Evolutionary conservation across 2,329 filamentous ascomycete species (phyloP).

Genomic region (Verticillium klebahnii): DNA sequence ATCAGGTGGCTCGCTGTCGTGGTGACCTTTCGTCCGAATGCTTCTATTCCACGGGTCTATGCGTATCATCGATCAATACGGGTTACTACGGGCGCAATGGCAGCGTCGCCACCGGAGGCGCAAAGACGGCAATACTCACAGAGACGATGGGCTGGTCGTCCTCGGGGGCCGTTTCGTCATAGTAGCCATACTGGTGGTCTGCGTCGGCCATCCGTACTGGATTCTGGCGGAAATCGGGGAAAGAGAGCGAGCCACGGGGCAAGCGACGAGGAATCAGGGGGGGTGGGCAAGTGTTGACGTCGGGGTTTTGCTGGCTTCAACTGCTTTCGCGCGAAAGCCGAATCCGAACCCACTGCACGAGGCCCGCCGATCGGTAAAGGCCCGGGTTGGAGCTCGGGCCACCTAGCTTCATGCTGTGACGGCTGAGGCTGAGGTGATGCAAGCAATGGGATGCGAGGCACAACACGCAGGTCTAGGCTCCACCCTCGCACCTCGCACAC

Average conservation of each 20-base stretch:
- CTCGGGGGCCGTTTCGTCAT: slow-evolving; percentile 38
- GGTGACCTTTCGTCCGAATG: slow-evolving; percentile 91
- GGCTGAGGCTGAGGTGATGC: background rate
- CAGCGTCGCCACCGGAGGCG: background rate
- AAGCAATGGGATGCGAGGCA: background rate
- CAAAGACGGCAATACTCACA: slow-evolving; percentile 20
- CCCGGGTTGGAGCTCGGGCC: slow-evolving; percentile 1
- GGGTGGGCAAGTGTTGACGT: background rate
- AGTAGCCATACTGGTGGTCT: slow-evolving; percentile 40
- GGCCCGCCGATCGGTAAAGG: background rate
- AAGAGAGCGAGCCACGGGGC: background rate
- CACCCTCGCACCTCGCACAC: background rate
- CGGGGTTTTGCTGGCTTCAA: background rate
- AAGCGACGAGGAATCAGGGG: background rate
- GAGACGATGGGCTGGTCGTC: slow-evolving; percentile 43
- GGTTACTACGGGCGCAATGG: background rate
- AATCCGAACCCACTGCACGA: background rate
- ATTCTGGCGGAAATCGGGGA: background rate
- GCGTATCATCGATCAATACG: background rate
- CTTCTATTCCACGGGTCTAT: slow-evolving; percentile 82
- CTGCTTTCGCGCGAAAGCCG: background rate
- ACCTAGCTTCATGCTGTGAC: background rate
- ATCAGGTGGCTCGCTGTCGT: slow-evolving; percentile 91
- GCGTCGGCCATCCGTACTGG: slow-evolving; percentile 32
- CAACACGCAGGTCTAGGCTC: background rate